Percentiles rank a stretch among this genome's conserved stretches.
Conservation (phyloP, 108 stramenopile genomes). For the Aureococcus anophagefferens region DNA sequence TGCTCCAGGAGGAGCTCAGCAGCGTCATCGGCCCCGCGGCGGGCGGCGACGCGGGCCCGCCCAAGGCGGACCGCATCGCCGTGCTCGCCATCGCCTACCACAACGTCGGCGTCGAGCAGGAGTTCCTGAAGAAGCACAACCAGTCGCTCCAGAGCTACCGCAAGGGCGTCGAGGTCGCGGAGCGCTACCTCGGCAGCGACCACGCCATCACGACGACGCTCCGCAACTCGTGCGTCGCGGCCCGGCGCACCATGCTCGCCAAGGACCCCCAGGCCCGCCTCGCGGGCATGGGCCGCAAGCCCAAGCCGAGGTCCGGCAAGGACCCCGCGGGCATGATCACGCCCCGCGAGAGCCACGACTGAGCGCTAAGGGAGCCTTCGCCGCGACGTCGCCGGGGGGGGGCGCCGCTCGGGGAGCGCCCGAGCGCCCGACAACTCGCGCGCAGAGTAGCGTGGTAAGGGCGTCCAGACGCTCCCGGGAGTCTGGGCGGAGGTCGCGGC, state of each 20-base stretch:
- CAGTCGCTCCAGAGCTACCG: conserved; percentile 41
- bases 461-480: no score
- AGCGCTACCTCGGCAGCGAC: conserved; percentile 39
- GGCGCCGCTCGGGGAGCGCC: no score
- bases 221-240: conserved; percentile 41
- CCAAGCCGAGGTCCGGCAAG: no score
- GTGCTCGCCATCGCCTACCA: conserved; percentile 55
- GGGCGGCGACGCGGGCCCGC: neutral
- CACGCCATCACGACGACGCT: conserved; percentile 47
- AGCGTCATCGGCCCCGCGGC: conserved; percentile 13
- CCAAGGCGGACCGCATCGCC: conserved; percentile 27
- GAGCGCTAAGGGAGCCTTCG: no score
- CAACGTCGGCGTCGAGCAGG: conserved; percentile 59
- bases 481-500: no score
- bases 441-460: no score
- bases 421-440: no score
- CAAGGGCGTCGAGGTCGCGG: conserved; percentile 49
- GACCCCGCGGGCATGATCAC: no score
- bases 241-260: conserved; percentile 29
- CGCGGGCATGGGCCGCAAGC: no score
- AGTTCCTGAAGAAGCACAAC: conserved; percentile 49
- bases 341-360: no score
- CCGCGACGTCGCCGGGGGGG: no score
- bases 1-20: conserved; percentile 45
- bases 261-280: conserved; percentile 19